Evolutionary conservation across 208 protist species (phyloP), one percentile per base, ranked within the genome.

Genomic region (Strigomonas culicis): DNA sequence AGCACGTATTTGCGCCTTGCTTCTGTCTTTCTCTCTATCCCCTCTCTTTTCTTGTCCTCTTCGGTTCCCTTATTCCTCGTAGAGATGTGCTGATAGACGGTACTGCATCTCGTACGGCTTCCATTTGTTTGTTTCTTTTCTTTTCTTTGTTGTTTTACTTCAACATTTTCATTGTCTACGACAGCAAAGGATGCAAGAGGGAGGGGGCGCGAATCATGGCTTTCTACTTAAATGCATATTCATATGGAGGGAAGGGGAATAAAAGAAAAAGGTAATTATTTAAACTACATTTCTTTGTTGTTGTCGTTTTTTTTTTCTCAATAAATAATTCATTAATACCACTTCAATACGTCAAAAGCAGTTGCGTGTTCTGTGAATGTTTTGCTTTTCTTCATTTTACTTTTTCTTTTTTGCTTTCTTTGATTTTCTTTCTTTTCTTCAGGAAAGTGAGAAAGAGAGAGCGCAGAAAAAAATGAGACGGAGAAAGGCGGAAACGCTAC

Each of bases 1-100:
- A 64, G 59, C 4, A 4, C 41, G 25, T 19, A 19, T 4, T 19
- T 19, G 49, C 49, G 10, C 7, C 49, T 50, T 49, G 6, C 11
- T 27, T 63, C 22, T 49, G 8, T 63, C 8, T 53, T 53, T 59
- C 21, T 59, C 32, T 59, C 55, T 50, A 11, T 49, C 41, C 58
- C 49, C 36, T 63, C 34, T 71, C 36, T 65, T 34, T 71, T 57
- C 28, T 34, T 62, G 28, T 66, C 32, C 68, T 27, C 59, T 67
- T 11, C 56, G 15, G 11, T 39, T 58, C 25, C 0, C 28, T 24
- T 24, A 4, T 47, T 59, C 4, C 2, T 17, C 24, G 30, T 52
- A 25, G n/a, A n/a, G n/a, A n/a, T n/a, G n/a, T n/a, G 10, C 10
- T 46, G 17, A n/a, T 46, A 30, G 31, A 44, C 58, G 22, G 31